Conservation (phyloP, 140 eudicot genomes). For the Senecio squalidus region DNA sequence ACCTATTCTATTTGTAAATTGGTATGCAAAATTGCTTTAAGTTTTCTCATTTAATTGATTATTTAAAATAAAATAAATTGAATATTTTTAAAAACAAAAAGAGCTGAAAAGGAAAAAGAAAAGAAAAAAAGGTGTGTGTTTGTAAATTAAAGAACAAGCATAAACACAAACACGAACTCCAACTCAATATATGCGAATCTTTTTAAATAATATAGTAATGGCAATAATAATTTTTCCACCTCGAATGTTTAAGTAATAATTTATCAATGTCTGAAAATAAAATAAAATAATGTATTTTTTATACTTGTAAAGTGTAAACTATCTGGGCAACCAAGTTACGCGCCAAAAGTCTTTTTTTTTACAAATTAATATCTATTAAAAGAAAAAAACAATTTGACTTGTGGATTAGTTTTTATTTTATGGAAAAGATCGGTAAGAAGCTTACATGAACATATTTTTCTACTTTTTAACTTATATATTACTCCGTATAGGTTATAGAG, state of each 20-base stretch:
- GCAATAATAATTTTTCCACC: constrained; percentile 5
- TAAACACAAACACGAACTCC: constrained; percentile 19
- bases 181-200: constrained; percentile 19
- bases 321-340: not conserved
- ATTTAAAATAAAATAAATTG: not conserved
- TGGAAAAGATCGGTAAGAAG: too few species aligned
- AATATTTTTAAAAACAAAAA: not conserved
- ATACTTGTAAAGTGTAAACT: not conserved
- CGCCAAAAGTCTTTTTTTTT: not conserved
- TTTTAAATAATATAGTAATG: constrained; percentile 5
- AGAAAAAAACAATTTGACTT: not conserved
- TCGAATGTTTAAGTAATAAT: too few species aligned
- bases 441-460: too few species aligned
- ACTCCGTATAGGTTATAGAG: too few species aligned
- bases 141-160: constrained; percentile 12
- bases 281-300: not conserved
- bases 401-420: too few species aligned
- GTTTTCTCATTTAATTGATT: not conserved
- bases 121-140: not conserved
- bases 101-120: not conserved
- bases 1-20: too few species aligned
- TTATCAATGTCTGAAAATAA: not conserved
- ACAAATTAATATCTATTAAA: not conserved
- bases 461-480: too few species aligned
- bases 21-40: not conserved